A percentile compares a stretch with the other conserved stretches of the same genome.
These are phyloP conservation scores for Trichocomaceae sp. DNA, from an alignment of 2,329 filamentous ascomycete genomes.

Conservation along the genomic window DNA sequence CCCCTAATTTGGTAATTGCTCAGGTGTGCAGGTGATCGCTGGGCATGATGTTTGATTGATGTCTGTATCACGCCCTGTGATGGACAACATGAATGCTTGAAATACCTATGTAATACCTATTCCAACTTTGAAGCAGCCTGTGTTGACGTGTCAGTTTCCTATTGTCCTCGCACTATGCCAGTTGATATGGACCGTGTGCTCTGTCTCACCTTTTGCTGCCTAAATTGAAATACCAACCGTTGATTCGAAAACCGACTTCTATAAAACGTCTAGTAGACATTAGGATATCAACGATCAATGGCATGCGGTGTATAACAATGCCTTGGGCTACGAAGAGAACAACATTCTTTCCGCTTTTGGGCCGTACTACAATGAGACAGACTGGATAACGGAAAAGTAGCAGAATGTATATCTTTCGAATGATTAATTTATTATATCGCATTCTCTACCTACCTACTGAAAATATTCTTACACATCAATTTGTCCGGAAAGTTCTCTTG, in stretches of 20 bases:
- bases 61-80: background rate
- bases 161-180: background rate
- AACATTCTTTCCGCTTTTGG: too few relatives aligned
- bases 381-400: background rate
- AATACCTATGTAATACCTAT: background rate
- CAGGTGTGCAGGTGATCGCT: background rate
- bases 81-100: background rate
- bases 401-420: background rate
- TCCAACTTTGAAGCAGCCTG: background rate
- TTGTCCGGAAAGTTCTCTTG: constrained; percentile 38
- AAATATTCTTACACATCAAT: background rate
- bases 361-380: background rate
- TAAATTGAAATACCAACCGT: background rate
- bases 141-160: background rate
- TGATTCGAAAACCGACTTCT: background rate
- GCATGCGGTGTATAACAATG: too few relatives aligned
- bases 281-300: too few relatives aligned
- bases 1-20: constrained; percentile 2
- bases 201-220: too few relatives aligned
- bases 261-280: too few relatives aligned
- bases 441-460: background rate
- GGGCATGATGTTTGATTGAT: background rate
- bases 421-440: background rate
- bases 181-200: background rate
- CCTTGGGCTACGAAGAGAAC: too few relatives aligned